These are phyloP conservation scores for Sclerotinia borealis DNA, from an alignment of 2,329 filamentous ascomycete species.

Conservation along the genomic window DNA sequence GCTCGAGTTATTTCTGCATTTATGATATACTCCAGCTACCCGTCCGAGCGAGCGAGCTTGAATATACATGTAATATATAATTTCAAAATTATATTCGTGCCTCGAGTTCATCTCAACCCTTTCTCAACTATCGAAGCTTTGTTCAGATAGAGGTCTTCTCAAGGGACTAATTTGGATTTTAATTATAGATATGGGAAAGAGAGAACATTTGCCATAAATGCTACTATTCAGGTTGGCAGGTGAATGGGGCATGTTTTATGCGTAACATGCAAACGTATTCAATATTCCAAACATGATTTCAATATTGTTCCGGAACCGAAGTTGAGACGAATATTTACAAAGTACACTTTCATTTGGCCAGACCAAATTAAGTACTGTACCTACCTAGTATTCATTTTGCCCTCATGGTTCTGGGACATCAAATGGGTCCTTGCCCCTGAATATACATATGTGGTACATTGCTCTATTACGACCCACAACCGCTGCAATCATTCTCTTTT, in stretches of 20 bases:
- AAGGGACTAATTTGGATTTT: not conserved
- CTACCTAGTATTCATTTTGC: not conserved
- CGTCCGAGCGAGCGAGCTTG: not conserved
- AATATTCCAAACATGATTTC: not conserved
- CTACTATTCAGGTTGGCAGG: not conserved
- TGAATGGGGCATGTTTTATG: not conserved
- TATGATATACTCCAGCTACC: not conserved
- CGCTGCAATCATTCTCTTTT: not conserved
- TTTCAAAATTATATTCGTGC: no score
- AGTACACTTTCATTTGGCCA: not conserved
- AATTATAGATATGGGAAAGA: conserved; percentile 6
- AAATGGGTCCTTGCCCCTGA: conserved; percentile 12
- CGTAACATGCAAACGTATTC: not conserved
- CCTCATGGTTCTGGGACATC: conserved; percentile 13
- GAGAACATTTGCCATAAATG: not conserved
- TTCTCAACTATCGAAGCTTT: conserved; percentile 7
- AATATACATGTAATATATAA: no score
- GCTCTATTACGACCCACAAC: not conserved
- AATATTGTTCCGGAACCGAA: not conserved
- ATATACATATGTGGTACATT: not conserved
- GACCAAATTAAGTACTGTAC: conserved; percentile 1
- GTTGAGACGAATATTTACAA: not conserved
- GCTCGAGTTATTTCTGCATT: not conserved
- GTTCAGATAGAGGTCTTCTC: not conserved
- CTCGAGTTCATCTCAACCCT: conserved; percentile 10